A percentile compares a stretch with the other conserved stretches of the same genome.
Evolutionary conservation across 129 eudicot genomes (phyloP).

Genomic region (Artemisia tridentata): DNA sequence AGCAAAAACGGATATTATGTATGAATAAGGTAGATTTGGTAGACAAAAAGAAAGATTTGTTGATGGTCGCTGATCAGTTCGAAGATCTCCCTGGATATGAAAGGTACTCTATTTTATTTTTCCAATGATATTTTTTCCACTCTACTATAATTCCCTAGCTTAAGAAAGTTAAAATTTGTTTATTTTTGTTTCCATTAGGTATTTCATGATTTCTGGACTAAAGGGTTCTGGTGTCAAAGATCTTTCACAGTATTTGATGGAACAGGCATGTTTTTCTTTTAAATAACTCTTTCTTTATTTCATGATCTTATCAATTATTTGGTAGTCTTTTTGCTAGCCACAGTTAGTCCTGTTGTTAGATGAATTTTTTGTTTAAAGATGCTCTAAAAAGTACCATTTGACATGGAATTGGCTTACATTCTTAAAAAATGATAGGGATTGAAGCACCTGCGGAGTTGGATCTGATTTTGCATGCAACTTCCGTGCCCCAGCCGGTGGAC

Average conservation of each 20-base stretch:
- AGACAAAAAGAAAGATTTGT: conserved; percentile 75
- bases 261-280: conserved; percentile 54
- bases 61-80: conserved; percentile 65
- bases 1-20: conserved; percentile 83
- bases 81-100: conserved; percentile 86
- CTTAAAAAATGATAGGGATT: no score
- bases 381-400: no score
- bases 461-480: no score
- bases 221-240: conserved; percentile 94
- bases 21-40: conserved; percentile 96
- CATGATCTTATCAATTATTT: no score
- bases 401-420: no score
- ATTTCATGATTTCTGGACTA: conserved; percentile 85
- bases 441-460: no score
- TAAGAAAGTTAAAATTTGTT: background rate
- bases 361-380: no score
- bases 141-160: background rate
- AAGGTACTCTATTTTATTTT: conserved; percentile 35
- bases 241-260: conserved; percentile 60
- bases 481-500: no score
- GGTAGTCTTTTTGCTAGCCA: no score
- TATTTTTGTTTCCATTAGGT: conserved; percentile 39
- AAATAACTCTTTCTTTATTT: no score
- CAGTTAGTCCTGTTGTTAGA: no score
- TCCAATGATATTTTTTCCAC: background rate